Evolutionary conservation across 2,329 filamentous ascomycete species (phyloP).

Genomic region (Talaromyces piceae): DNA sequence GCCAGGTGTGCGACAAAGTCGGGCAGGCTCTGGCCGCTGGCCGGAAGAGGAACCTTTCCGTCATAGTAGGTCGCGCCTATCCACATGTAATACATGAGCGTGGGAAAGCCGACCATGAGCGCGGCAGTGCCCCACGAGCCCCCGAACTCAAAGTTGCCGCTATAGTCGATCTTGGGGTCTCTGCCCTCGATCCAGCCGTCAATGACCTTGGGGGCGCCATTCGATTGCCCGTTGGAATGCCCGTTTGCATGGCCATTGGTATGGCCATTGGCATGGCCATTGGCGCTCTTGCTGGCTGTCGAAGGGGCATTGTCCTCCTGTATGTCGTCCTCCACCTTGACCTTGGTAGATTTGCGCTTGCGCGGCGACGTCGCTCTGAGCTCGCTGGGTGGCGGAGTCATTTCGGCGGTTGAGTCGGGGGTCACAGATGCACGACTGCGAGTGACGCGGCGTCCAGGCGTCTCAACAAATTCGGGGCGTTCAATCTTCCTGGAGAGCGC

Average conservation of each 20-base stretch:
- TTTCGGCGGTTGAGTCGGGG: conserved; percentile 25
- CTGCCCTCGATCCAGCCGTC: conserved; percentile 36
- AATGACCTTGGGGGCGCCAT: conserved; percentile 25
- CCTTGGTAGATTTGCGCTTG: conserved; percentile 22
- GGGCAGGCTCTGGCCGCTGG: conserved; percentile 55
- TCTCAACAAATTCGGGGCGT: conserved; percentile 46
- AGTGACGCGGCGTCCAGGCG: conserved; percentile 39
- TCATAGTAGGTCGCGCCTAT: conserved; percentile 88
- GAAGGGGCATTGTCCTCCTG: conserved; percentile 17
- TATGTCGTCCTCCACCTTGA: conserved; percentile 21
- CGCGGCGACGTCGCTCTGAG: conserved; percentile 23
- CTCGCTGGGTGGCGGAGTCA: conserved; percentile 18
- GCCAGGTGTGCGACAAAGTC: conserved; percentile 68
- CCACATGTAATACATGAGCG: conserved; percentile 99
- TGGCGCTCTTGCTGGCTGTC: conserved; percentile 14
- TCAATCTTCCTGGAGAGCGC: conserved; percentile 41
- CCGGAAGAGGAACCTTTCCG: conserved; percentile 66
- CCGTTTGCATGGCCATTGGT: conserved; percentile 13
- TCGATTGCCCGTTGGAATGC: conserved; percentile 9
- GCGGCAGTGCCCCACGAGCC: conserved; percentile 69
- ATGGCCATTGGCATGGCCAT: conserved; percentile 16
- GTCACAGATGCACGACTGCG: conserved; percentile 34
- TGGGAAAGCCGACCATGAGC: conserved; percentile 91
- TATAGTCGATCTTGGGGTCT: conserved; percentile 39
- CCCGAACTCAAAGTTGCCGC: conserved; percentile 69